Evolutionary conservation across 768 basidiomycete species (phyloP).

Genomic region (Coprinopsis sp.): DNA sequence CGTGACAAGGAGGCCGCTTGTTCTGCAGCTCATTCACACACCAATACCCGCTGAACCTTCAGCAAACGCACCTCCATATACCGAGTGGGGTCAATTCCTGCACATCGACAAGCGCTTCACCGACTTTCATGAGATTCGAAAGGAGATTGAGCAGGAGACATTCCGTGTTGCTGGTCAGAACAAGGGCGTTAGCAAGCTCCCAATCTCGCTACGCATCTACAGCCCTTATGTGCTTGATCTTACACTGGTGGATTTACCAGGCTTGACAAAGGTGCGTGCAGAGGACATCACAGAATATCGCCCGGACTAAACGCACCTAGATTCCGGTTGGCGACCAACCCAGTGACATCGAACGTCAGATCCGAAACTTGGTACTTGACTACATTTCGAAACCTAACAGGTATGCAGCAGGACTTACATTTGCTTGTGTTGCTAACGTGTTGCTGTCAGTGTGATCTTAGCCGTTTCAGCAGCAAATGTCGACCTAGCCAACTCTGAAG

Average conservation of each 20-base stretch:
- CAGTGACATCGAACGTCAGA: conserved; percentile 96
- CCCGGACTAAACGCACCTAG: conserved; percentile 31
- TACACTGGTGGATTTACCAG: conserved; percentile 94
- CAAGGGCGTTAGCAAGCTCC: conserved; percentile 95
- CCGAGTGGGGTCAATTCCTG: conserved; percentile 96
- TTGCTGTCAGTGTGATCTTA: conserved; percentile 72
- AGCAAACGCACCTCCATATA: conserved; percentile 42
- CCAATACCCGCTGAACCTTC: conserved; percentile 53
- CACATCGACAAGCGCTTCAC: conserved; percentile 95
- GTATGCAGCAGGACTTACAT: conserved; percentile 37
- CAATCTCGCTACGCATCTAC: conserved; percentile 93
- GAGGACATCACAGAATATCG: neutral
- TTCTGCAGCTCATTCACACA: conserved; percentile 94
- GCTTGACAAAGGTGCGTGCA: conserved; percentile 81
- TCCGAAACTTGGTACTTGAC: conserved; percentile 89
- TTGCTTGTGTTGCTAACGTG: conserved; percentile 2
- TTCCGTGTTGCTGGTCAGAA: conserved; percentile 97
- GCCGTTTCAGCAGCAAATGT: conserved; percentile 98
- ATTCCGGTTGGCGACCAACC: conserved; percentile 97
- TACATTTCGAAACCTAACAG: conserved; percentile 97
- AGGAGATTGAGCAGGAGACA: conserved; percentile 98
- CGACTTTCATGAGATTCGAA: conserved; percentile 91
- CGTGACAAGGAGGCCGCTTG: conserved; percentile 91
- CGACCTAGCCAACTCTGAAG: conserved; percentile 97
- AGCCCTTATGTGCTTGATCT: conserved; percentile 94